Evolutionary conservation across 257 asterid genomes (phyloP), one percentile per base, ranked within the genome.

Genomic region (Penstemon davidsonii): DNA sequence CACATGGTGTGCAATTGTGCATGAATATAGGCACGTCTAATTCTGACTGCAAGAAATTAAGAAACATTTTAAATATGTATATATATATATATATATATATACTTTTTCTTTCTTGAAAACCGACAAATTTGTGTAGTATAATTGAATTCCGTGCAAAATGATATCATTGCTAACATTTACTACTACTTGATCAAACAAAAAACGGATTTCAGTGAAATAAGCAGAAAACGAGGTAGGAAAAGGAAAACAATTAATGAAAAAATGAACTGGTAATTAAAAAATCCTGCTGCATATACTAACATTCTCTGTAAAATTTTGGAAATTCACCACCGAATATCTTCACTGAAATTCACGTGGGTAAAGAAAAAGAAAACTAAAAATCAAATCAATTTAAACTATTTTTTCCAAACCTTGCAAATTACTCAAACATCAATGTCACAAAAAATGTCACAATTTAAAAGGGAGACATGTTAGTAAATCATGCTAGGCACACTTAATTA

Each of bases 1-100:
- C 95, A 87, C 89, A 83, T 85, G 95, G 87, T 72, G 74, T 79
- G 95, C 89, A 85, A 91, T 86, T 72, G 74, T 79, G 95, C 89
- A 85, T 80, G 84, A 76, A 83, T 79, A 89, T 66, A 77, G 88
- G 88, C 86, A 81, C 85, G 83, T 72, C 84, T 67, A 64, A 41
- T 66, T 71, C 77, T 70, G 79, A 67, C 81, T 67, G 78, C 66
- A 38, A 6, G 57, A 53, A 51, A 51, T 57, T 55, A 0, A 4
- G 37, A 10, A 38, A 13, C 47, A 10, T 44, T 44, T 42, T 25
- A 15, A 15, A 15, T 15, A 15, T 15, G 18, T 15, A 15, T 15
- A 15, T 15, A 15, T 15, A 15, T 15, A 15, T 15, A 15, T 15
- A 56, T 43, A 45, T 19, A 60, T 57, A 11, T 37, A 43, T 39